These are phyloP conservation scores for Trichoderma hamatum DNA, from an alignment of 2,329 filamentous ascomycete genomes.

Conservation along the genomic window DNA sequence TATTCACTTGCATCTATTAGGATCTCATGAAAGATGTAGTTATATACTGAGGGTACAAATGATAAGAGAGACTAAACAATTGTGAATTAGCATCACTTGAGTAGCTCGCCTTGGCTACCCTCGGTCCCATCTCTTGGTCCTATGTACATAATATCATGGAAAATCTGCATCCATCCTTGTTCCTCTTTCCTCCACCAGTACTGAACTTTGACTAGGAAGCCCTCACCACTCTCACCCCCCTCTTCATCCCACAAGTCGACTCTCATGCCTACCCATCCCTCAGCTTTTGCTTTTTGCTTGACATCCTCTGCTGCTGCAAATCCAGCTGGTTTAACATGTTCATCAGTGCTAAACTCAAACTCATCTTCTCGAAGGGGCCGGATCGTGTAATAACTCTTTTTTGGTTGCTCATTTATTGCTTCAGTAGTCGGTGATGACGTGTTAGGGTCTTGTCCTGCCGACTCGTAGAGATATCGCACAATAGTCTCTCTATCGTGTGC, in stretches of 20 bases:
- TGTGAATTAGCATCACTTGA: neutral
- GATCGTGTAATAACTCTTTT: neutral
- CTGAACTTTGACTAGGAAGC: conserved; percentile 35
- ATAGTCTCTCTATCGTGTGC: conserved; percentile 33
- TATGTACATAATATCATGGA: conserved; percentile 38
- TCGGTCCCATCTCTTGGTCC: conserved; percentile 35
- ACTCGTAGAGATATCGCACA: conserved; percentile 32
- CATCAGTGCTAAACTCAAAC: neutral
- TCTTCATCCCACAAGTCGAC: conserved; percentile 37
- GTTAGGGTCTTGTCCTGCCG: conserved; percentile 28
- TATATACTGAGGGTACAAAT: neutral
- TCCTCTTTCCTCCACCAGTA: conserved; percentile 38
- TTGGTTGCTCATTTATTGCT: neutral
- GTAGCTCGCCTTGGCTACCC: conserved; percentile 27
- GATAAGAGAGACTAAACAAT: neutral
- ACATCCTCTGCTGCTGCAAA: conserved; percentile 20
- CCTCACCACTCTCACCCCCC: neutral
- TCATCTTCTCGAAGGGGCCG: neutral
- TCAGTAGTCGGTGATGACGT: neutral
- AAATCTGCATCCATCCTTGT: conserved; percentile 31
- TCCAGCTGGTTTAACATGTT: neutral
- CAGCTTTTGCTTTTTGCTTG: conserved; percentile 26
- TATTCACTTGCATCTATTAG: neutral
- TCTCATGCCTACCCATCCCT: conserved; percentile 37
- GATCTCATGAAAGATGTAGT: neutral